Percentiles rank a stretch among this genome's conserved stretches.
Conservation (phyloP, 768 basidiomycete genomes). For the Albatrellus ellisii region DNA sequence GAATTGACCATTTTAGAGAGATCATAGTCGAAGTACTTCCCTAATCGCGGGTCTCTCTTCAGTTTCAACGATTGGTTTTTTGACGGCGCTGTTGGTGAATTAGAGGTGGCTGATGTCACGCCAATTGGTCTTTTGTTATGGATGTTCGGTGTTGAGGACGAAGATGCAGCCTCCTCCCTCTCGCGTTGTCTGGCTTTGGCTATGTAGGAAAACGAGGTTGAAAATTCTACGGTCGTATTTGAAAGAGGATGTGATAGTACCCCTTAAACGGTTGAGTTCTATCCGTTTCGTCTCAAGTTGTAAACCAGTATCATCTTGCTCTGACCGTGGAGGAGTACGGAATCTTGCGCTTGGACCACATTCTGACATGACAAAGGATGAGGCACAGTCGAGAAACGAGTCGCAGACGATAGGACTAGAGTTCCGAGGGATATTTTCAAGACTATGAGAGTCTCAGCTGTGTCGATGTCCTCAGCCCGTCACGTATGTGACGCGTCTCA, state of each 20-base stretch:
- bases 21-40: conserved; percentile 95
- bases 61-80: conserved; percentile 38
- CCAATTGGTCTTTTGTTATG: conserved; percentile 66
- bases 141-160: conserved; percentile 40
- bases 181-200: conserved; percentile 69
- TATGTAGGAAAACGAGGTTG: conserved; percentile 15
- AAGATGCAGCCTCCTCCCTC: conserved; percentile 38
- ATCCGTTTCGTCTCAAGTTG: conserved; percentile 47
- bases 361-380: conserved; percentile 6
- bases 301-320: conserved; percentile 4
- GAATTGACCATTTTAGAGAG: conserved; percentile 94
- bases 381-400: not conserved
- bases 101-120: conserved; percentile 41
- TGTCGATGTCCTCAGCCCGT: conserved; percentile 6
- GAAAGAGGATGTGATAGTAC: conserved; percentile 21
- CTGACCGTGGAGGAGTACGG: conserved; percentile 29
- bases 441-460: not conserved
- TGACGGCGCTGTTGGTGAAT: conserved; percentile 40
- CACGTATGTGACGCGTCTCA: not conserved
- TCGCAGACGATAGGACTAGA: not conserved
- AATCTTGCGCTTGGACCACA: conserved; percentile 17
- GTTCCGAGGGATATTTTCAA: not conserved
- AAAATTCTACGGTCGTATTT: not conserved
- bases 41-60: conserved; percentile 65
- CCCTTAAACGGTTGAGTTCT: conserved; percentile 71